Percentiles rank a stretch among this genome's conserved stretches.
These are phyloP conservation scores for Climacium dendroides DNA, from an alignment of 225 moss, liverwort and hornwort species.

Conservation along the genomic window DNA sequence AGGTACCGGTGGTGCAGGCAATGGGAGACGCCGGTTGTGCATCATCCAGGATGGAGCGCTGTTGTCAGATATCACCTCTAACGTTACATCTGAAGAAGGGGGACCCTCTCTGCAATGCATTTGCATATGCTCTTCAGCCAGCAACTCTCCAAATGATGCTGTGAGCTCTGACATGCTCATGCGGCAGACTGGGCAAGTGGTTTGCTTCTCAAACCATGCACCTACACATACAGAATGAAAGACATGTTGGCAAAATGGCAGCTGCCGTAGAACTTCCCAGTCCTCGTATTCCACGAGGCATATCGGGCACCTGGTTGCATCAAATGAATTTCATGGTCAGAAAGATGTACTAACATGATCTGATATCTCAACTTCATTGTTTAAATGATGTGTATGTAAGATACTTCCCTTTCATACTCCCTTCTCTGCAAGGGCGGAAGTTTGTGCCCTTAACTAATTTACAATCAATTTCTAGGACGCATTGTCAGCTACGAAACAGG, in stretches of 20 bases:
- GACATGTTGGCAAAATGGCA: constrained; percentile 34
- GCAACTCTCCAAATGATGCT: constrained; percentile 4
- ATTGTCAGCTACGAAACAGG: not conserved
- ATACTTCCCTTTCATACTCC: not conserved
- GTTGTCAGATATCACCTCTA: not conserved
- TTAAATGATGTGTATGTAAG: not conserved
- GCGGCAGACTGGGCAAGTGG: constrained; percentile 45
- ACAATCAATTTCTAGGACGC: not conserved
- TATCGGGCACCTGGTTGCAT: constrained; percentile 33
- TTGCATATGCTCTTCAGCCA: not conserved
- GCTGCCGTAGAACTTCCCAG: constrained; percentile 41
- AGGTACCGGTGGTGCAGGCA: not conserved
- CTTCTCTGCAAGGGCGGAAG: not conserved
- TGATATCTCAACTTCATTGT: not conserved
- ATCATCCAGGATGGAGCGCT: constrained; percentile 6
- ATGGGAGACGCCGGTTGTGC: constrained; percentile 7
- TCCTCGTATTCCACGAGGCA: constrained; percentile 43
- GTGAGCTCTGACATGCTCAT: constrained; percentile 37
- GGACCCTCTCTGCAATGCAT: not conserved
- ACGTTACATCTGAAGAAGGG: not conserved
- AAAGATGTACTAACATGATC: not conserved
- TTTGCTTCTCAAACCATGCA: constrained; percentile 48
- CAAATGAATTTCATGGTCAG: not conserved
- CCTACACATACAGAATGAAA: constrained; percentile 32
- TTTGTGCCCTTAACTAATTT: not conserved